Conservation (phyloP, 768 basidiomycete species). For the Chiua virens region DNA sequence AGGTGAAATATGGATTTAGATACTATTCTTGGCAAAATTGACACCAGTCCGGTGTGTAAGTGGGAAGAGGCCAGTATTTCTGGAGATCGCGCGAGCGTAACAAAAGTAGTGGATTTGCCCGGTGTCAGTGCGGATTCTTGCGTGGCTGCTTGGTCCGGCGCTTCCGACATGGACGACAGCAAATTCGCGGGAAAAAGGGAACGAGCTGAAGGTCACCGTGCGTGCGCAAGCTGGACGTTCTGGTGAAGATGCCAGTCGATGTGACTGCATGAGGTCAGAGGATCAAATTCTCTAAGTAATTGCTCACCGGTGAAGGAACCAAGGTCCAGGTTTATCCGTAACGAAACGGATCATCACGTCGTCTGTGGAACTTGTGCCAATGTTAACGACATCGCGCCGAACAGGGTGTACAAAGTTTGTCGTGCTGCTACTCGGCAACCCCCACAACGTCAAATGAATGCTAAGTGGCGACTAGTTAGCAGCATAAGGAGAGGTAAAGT, state of each 20-base stretch:
- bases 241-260: constrained; percentile 19
- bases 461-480: constrained; percentile 5
- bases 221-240: constrained; percentile 1
- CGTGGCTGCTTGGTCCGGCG: not conserved
- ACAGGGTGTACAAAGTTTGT: constrained; percentile 36
- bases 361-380: constrained; percentile 28
- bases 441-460: constrained; percentile 35
- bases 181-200: constrained; percentile 8
- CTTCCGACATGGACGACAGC: constrained; percentile 21
- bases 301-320: constrained; percentile 42
- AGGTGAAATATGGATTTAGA: no score
- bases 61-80: no score
- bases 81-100: not conserved
- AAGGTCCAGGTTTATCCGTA: constrained; percentile 64
- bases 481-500: not conserved
- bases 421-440: constrained; percentile 22
- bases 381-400: constrained; percentile 27
- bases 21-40: no score
- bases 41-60: no score
- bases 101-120: not conserved
- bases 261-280: constrained; percentile 5
- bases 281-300: not conserved
- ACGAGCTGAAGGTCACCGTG: not conserved
- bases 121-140: not conserved
- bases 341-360: constrained; percentile 54